phyloP scores from a whole-genome alignment of 768 basidiomycete genomes.

The Strobilomyces confusus region DNA sequence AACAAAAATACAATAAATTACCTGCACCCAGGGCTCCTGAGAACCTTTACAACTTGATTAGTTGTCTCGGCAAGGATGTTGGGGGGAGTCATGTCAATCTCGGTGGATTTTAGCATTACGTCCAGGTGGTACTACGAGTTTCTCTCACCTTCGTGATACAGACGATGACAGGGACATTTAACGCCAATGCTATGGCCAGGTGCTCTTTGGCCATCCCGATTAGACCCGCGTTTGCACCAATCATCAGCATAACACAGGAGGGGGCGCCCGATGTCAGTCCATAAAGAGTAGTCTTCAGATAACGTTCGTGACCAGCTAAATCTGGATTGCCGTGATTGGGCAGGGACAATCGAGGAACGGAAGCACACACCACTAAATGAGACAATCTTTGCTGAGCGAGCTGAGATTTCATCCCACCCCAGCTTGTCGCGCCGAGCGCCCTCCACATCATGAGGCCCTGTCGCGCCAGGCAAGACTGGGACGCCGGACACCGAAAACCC shows the following conservation, averaged over 20 bases:
- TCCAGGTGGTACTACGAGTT: neutral
- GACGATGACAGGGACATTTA: conserved; percentile 90
- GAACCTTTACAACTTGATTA: conserved; percentile 88
- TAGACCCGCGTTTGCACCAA: conserved; percentile 90
- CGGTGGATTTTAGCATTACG: conserved; percentile 1
- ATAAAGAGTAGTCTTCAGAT: conserved; percentile 89
- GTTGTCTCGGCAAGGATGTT: conserved; percentile 89
- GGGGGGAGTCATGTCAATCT: conserved; percentile 96
- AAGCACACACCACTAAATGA: conserved; percentile 73
- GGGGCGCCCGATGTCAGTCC: conserved; percentile 93
- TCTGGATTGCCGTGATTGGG: conserved; percentile 46
- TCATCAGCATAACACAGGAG: conserved; percentile 87
- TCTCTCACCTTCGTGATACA: conserved; percentile 84
- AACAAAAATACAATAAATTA: conserved; percentile 27
- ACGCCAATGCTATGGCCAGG: conserved; percentile 87
- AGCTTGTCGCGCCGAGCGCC: conserved; percentile 78
- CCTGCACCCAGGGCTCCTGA: conserved; percentile 92
- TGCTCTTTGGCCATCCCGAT: conserved; percentile 97
- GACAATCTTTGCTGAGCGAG: conserved; percentile 85
- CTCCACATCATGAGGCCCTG: conserved; percentile 55
- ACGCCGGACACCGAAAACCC: conserved; percentile 77
- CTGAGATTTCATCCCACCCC: conserved; percentile 93
- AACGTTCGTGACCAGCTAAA: conserved; percentile 93
- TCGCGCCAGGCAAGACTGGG: conserved; percentile 71
- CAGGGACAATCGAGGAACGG: neutral